A percentile compares a stretch with the other conserved stretches of the same genome.
phyloP scores from a whole-genome alignment of 306 rosid species.

The Alnus glutinosa region DNA sequence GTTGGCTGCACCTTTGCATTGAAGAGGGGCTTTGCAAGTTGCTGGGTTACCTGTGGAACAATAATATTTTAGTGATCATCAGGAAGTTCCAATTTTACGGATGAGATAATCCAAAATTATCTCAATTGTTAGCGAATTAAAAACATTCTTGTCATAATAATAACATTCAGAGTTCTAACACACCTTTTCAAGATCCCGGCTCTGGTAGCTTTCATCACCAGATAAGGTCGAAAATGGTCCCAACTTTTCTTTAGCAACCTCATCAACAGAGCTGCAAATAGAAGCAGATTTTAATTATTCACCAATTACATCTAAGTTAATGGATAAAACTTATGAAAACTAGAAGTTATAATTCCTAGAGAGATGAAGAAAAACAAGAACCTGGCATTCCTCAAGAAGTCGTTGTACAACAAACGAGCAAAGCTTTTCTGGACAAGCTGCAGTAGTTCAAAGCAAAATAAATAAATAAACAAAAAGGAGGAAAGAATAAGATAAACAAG shows the following conservation, averaged over 20 bases:
- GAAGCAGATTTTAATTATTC: conserved; percentile 24
- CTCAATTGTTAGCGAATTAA: neutral
- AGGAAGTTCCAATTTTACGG: conserved; percentile 20
- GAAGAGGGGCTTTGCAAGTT: conserved; percentile 81
- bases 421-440: conserved; percentile 99
- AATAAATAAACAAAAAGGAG: neutral
- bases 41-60: conserved; percentile 72
- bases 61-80: conserved; percentile 13
- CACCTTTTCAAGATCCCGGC: conserved; percentile 97
- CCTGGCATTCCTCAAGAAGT: conserved; percentile 79
- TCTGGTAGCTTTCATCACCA: conserved; percentile 86
- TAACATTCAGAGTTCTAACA: neutral
- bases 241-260: conserved; percentile 71
- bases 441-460: conserved; percentile 22
- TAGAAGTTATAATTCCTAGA: conserved; percentile 15
- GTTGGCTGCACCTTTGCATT: conserved; percentile 87
- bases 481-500: conserved; percentile 9
- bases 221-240: conserved; percentile 69
- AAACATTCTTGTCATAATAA: conserved; percentile 7
- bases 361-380: conserved; percentile 29
- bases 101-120: neutral
- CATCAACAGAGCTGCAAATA: conserved; percentile 72
- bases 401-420: conserved; percentile 81
- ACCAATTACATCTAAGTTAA: conserved; percentile 25
- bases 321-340: conserved; percentile 15